Evolutionary conservation across 1,139 yeast genomes (phyloP), one percentile per base, ranked within the genome.

Genomic region (Kluyveromyces sp.): DNA sequence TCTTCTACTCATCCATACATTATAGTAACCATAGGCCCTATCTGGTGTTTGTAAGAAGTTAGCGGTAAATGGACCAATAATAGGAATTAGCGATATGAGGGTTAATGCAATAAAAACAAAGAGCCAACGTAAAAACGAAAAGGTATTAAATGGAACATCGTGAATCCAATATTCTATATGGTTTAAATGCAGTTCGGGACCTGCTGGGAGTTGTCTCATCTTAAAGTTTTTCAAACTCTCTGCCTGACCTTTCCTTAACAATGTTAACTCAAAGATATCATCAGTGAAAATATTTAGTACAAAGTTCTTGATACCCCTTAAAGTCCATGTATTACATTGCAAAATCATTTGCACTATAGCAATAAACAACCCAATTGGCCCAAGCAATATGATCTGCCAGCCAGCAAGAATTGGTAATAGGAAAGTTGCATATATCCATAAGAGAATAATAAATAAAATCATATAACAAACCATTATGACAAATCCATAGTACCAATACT

Each of bases 11-110:
- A 45, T 45, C 48, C 48, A 45, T 8, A 42, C 43, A 32, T 41
- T 34, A 27, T 45, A 45, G 43, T 61, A 61, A 6, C 51, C 46
- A 34, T 45, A 53, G 4, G 59, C 61, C 48, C 65, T 56, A 15
- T 53, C 51, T 2, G 59, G 54, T 21, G 59, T 57, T 8, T 49
- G 46, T 25, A 60, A 26, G 37, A 58, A 54, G 39, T 55, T 58
- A 3, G 53, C 53, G 3, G 55, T 34, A 3, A 58, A 38, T 3
- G 65, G 60, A 2, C 66, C 66, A 8, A 59, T 25, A 4, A 63
- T 45, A 3, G 66, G 66, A 4, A 61, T 45, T 25, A 60, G 40
- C 3, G 62, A 55, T 25, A 59, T 7, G 7, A 40, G 15, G 25
- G 48, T 34, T 6, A 44, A 27, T 3, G 37, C 4, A 4, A 45